These are phyloP conservation scores for Porphyra umbilicalis DNA, from an alignment of 31 red algal species.

Conservation along the genomic window DNA sequence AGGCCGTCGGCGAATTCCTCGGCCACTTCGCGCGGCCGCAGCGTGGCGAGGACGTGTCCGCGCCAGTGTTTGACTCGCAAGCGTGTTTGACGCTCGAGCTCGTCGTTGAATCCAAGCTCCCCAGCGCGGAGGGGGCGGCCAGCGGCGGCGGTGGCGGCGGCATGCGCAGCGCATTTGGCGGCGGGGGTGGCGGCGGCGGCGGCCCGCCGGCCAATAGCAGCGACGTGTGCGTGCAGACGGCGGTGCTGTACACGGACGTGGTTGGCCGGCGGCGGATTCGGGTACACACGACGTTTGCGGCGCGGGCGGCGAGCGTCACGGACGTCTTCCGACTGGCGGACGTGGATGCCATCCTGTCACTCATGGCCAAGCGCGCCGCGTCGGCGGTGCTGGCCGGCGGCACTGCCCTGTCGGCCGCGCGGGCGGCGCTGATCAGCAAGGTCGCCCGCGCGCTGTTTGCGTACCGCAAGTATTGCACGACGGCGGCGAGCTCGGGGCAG, in stretches of 20 bases:
- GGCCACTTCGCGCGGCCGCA: conserved; percentile 73
- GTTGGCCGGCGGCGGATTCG: conserved; percentile 61
- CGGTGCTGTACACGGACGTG: conserved; percentile 51
- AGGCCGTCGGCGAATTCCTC: conserved; percentile 41
- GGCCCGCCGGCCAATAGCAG: conserved; percentile 4
- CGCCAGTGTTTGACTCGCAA: conserved; percentile 56
- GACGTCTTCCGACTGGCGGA: conserved; percentile 70
- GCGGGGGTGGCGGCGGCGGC: background rate
- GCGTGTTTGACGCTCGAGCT: conserved; percentile 53
- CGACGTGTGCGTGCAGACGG: conserved; percentile 68
- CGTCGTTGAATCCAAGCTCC: conserved; percentile 38
- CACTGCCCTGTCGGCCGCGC: conserved; percentile 39
- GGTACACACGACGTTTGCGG: conserved; percentile 65
- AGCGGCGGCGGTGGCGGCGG: conserved; percentile 2
- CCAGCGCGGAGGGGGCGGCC: conserved; percentile 21
- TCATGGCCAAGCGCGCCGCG: conserved; percentile 46
- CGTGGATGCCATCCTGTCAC: conserved; percentile 36
- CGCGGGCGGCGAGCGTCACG: conserved; percentile 34
- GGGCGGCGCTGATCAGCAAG: conserved; percentile 59
- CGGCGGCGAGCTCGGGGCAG: conserved; percentile 57
- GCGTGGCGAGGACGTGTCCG: conserved; percentile 58
- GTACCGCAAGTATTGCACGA: conserved; percentile 82
- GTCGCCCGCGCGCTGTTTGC: conserved; percentile 54
- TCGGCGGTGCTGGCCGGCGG: conserved; percentile 38
- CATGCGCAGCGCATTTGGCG: background rate